phyloP scores from a whole-genome alignment of 163 green algal species.

The Coccomyxa subellipsoidea region DNA sequence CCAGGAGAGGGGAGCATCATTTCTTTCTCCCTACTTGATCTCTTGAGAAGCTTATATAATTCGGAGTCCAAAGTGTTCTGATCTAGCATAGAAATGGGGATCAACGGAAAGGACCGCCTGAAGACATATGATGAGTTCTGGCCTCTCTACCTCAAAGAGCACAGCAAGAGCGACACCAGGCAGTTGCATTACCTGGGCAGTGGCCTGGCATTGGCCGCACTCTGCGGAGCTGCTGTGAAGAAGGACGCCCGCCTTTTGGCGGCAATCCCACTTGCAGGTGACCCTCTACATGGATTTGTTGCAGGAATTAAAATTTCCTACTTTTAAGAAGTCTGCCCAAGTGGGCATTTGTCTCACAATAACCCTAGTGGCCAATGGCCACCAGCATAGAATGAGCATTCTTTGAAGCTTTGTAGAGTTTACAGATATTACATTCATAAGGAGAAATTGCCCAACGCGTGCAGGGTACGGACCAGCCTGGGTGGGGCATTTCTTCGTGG shows the following conservation, averaged over 20 bases:
- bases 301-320: background rate
- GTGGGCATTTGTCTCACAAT: too few relatives aligned
- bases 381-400: too few relatives aligned
- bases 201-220: background rate
- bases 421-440: too few relatives aligned
- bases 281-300: background rate
- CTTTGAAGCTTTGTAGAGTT: too few relatives aligned
- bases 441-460: too few relatives aligned
- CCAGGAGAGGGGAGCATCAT: background rate
- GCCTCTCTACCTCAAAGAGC: slow-evolving; percentile 22
- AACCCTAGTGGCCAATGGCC: too few relatives aligned
- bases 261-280: background rate
- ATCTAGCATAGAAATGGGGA: background rate
- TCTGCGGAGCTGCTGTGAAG: background rate
- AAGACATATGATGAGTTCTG: slow-evolving; percentile 21
- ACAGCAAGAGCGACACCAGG: slow-evolving; percentile 18
- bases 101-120: background rate
- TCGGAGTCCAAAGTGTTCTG: too few relatives aligned
- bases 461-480: slow-evolving; percentile 47
- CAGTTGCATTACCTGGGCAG: slow-evolving; percentile 47
- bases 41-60: too few relatives aligned
- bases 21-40: too few relatives aligned
- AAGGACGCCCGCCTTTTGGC: background rate
- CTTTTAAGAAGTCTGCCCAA: too few relatives aligned
- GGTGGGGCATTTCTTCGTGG: slow-evolving; percentile 45